These are phyloP conservation scores for Hypoxylon fuscum DNA, from an alignment of 495 filamentous ascomycete species.

Conservation along the genomic window DNA sequence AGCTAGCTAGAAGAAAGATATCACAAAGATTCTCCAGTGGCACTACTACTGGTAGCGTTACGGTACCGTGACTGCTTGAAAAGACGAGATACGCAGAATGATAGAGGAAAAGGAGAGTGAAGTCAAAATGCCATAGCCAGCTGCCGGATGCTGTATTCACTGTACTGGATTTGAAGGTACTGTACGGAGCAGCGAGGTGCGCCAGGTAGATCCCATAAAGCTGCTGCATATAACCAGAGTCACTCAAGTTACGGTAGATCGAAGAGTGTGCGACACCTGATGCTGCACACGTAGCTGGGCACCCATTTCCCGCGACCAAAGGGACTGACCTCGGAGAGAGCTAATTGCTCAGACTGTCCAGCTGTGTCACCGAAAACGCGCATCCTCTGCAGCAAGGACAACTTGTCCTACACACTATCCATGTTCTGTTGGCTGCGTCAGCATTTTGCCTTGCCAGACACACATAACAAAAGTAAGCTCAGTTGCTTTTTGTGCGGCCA, in stretches of 20 bases:
- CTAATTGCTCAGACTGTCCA: conserved; percentile 17
- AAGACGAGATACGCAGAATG: conserved; percentile 19
- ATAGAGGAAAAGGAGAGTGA: conserved; percentile 19
- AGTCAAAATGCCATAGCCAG: conserved; percentile 17
- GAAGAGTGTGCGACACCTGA: conserved; percentile 34
- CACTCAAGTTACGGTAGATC: conserved; percentile 34
- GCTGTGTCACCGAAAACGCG: conserved; percentile 34
- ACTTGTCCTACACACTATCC: conserved; percentile 40
- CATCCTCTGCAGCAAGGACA: conserved; percentile 31
- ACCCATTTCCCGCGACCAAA: conserved; percentile 29
- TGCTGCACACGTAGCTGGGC: conserved; percentile 31
- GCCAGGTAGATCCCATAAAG: conserved; percentile 18
- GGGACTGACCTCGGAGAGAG: conserved; percentile 32
- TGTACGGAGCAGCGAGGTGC: conserved; percentile 17
- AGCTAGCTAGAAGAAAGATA: background rate
- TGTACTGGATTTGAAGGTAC: conserved; percentile 18
- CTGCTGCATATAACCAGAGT: conserved; percentile 35
- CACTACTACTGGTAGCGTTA: conserved; percentile 14
- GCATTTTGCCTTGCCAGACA: conserved; percentile 35
- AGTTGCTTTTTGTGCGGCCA: conserved; percentile 26
- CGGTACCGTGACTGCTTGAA: conserved; percentile 9
- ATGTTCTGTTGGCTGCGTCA: conserved; percentile 22
- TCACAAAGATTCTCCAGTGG: background rate
- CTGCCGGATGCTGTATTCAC: conserved; percentile 12
- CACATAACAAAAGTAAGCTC: conserved; percentile 21